Percentiles rank a stretch among this genome's conserved stretches.
Evolutionary conservation across 164 flowering plant genomes (phyloP).

Genomic region (Houttuynia cordata): DNA sequence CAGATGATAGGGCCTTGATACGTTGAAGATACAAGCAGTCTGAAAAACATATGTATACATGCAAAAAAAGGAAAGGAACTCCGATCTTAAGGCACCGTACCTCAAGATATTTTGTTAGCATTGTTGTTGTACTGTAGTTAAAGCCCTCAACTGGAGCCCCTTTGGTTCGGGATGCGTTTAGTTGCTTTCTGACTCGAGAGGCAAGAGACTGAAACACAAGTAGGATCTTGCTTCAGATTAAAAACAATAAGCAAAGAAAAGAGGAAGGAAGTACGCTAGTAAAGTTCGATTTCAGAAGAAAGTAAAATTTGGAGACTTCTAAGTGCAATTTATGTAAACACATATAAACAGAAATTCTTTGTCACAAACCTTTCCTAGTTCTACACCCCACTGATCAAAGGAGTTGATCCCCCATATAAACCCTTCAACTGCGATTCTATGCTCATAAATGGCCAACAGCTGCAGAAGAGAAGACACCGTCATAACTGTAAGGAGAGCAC

Average conservation of each 20-base stretch:
- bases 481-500: too few relatives aligned
- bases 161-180: slow-evolving; percentile 52
- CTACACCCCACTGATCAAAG: slow-evolving; percentile 99
- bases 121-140: slow-evolving; percentile 59
- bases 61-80: background rate
- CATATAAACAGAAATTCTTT: background rate
- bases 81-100: slow-evolving; percentile 17
- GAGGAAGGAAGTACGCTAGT: too few relatives aligned
- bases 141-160: slow-evolving; percentile 73
- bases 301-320: too few relatives aligned
- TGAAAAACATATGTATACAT: background rate
- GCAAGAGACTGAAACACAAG: slow-evolving; percentile 61
- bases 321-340: too few relatives aligned
- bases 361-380: slow-evolving; percentile 74
- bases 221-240: background rate
- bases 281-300: too few relatives aligned
- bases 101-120: slow-evolving; percentile 65
- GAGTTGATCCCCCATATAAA: slow-evolving; percentile 99
- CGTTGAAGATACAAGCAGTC: background rate
- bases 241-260: background rate
- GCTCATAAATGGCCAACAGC: slow-evolving; percentile 92
- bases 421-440: slow-evolving; percentile 91
- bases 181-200: slow-evolving; percentile 79
- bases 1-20: background rate
- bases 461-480: slow-evolving; percentile 17